Conservation (phyloP, 75 land plant species). For the Isoetes taiwanensis region DNA sequence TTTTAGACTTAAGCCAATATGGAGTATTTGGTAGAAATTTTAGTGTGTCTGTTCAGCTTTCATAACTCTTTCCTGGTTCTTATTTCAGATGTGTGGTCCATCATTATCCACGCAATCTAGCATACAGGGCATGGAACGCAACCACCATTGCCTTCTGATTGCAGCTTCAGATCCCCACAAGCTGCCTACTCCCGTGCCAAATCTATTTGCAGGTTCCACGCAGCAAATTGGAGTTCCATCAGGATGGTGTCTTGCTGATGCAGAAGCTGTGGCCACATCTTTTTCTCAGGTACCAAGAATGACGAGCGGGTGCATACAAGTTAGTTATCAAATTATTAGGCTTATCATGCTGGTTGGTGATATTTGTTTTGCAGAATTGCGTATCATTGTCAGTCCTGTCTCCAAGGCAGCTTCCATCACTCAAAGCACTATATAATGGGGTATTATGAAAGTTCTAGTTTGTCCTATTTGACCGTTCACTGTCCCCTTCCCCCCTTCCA, state of each 20-base stretch:
- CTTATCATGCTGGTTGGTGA: too few species aligned
- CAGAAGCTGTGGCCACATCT: constrained; percentile 79
- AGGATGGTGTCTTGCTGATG: constrained; percentile 66
- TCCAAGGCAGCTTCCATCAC: constrained; percentile 77
- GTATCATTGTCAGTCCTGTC: constrained; percentile 78
- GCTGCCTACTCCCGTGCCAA: constrained; percentile 75
- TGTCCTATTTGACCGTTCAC: not conserved
- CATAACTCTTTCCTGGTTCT: too few species aligned
- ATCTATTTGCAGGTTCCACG: too few species aligned
- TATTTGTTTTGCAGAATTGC: constrained; percentile 34
- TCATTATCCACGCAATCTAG: constrained; percentile 27
- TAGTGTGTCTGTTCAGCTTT: too few species aligned
- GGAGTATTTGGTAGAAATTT: too few species aligned
- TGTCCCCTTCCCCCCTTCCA: not conserved
- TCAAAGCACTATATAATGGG: constrained; percentile 53
- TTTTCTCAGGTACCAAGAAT: constrained; percentile 66
- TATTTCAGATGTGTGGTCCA: constrained; percentile 50
- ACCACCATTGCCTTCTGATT: constrained; percentile 75
- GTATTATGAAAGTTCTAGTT: too few species aligned
- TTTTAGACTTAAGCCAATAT: too few species aligned
- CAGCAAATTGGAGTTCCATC: constrained; percentile 19
- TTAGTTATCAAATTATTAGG: too few species aligned
- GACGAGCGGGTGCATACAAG: too few species aligned
- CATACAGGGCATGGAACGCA: constrained; percentile 37
- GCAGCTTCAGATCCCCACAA: constrained; percentile 86